Conservation (phyloP, 805 yeast species). For the Wickerhamomyces rabaulensis region DNA sequence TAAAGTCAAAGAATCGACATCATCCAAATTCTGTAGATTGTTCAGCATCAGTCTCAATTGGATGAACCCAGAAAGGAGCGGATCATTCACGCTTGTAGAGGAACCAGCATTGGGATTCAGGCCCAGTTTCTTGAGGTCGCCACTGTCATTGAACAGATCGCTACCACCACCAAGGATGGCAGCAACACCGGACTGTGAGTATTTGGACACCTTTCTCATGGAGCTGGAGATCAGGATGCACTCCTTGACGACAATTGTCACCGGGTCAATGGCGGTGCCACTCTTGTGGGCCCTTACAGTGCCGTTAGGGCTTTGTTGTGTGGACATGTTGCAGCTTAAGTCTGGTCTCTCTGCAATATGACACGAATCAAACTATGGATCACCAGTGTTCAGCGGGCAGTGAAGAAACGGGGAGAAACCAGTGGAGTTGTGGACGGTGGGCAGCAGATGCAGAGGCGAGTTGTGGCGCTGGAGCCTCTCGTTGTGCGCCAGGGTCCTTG, state of each 20-base stretch:
- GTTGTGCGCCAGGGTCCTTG: too few species aligned
- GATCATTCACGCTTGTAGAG: slow-evolving; percentile 38
- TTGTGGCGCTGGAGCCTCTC: too few species aligned
- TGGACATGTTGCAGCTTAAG: background rate
- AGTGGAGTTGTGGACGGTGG: too few species aligned
- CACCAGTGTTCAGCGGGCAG: too few species aligned
- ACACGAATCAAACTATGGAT: too few species aligned
- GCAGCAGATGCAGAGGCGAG: too few species aligned
- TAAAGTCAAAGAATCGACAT: slow-evolving; percentile 66
- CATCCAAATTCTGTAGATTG: slow-evolving; percentile 44
- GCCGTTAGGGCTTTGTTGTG: background rate
- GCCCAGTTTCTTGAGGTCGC: slow-evolving; percentile 29
- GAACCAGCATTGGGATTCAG: slow-evolving; percentile 10
- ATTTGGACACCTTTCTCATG: slow-evolving; percentile 81
- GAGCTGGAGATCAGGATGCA: slow-evolving; percentile 82
- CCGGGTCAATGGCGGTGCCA: slow-evolving; percentile 57
- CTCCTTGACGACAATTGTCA: slow-evolving; percentile 81
- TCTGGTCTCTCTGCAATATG: too few species aligned
- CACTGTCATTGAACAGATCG: slow-evolving; percentile 44
- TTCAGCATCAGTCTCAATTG: slow-evolving; percentile 70
- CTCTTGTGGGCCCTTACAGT: background rate
- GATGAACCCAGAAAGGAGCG: slow-evolving; percentile 72
- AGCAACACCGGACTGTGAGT: slow-evolving; percentile 76
- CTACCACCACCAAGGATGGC: slow-evolving; percentile 66
- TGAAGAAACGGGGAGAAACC: too few species aligned